A percentile compares a stretch with the other conserved stretches of the same genome.
These are phyloP conservation scores for Spergularia bocconei DNA, from an alignment of 148 eudicot species.

Conservation along the genomic window DNA sequence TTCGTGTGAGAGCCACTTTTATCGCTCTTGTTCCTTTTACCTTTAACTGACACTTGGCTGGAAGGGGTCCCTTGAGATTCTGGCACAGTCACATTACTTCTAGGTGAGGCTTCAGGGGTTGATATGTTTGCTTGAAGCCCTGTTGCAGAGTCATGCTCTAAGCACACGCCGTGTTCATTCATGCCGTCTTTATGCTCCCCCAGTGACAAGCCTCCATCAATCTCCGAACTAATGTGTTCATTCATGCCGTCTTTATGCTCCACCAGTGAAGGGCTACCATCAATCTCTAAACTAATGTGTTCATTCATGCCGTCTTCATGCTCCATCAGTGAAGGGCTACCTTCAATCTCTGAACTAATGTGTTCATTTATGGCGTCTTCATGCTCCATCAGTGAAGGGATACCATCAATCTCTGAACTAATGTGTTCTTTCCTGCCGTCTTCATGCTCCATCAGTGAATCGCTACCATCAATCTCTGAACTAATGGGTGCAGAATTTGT, in stretches of 20 bases:
- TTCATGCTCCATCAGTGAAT: slow-evolving; percentile 26
- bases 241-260: slow-evolving; percentile 34
- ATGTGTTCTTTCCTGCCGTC: slow-evolving; percentile 31
- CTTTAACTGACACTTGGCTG: slow-evolving; percentile 58
- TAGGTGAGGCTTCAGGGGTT: slow-evolving; percentile 68
- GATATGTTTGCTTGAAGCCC: slow-evolving; percentile 33
- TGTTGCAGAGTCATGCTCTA: slow-evolving; percentile 26
- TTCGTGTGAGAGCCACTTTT: slow-evolving; percentile 47
- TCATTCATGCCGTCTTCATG: slow-evolving; percentile 34
- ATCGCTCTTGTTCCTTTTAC: slow-evolving; percentile 51
- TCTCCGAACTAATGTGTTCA: slow-evolving; percentile 17
- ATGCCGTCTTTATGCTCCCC: slow-evolving; percentile 32
- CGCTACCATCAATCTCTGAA: slow-evolving; percentile 22
- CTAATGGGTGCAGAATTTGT: slow-evolving; percentile 14
- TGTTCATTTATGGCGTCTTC: slow-evolving; percentile 33
- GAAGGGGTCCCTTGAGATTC: slow-evolving; percentile 82
- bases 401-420: slow-evolving; percentile 14
- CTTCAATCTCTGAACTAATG: slow-evolving; percentile 14
- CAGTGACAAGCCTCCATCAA: slow-evolving; percentile 28
- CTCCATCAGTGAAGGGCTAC: slow-evolving; percentile 24
- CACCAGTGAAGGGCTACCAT: slow-evolving; percentile 28
- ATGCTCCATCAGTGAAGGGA: slow-evolving; percentile 27
- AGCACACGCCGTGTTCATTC: slow-evolving; percentile 24
- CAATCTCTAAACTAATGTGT: slow-evolving; percentile 15
- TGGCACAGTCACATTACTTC: slow-evolving; percentile 44